These are phyloP conservation scores for Tieghemostelium lacteum DNA, from an alignment of 78 protist species.

Conservation along the genomic window DNA sequence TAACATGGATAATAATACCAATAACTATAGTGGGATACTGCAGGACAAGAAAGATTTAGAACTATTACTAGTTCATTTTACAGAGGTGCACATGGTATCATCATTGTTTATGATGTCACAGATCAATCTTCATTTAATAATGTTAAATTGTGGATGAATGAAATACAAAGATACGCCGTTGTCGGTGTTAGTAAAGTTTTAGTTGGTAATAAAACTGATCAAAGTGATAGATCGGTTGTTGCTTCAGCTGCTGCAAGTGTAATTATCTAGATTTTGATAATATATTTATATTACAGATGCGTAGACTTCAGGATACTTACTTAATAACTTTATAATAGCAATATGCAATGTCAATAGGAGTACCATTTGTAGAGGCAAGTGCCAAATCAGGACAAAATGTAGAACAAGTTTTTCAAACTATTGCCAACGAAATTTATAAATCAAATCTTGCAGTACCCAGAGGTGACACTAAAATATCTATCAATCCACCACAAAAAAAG, in stretches of 20 bases:
- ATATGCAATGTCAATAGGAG: conserved; percentile 92
- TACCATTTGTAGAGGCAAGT: conserved; percentile 98
- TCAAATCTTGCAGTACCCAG: conserved; percentile 1
- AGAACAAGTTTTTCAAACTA: conserved; percentile 97
- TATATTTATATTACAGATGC: background rate
- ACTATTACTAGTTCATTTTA: conserved; percentile 86
- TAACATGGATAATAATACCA: too few species aligned
- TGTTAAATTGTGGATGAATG: conserved; percentile 72
- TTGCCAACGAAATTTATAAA: conserved; percentile 93
- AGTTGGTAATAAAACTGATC: conserved; percentile 78
- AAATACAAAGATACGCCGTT: conserved; percentile 71
- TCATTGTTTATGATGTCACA: conserved; percentile 76
- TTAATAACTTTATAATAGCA: conserved; percentile 6
- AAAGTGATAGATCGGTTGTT: conserved; percentile 48
- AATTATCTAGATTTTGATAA: too few species aligned
- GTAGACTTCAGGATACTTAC: background rate
- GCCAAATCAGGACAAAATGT: conserved; percentile 98
- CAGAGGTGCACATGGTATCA: conserved; percentile 80
- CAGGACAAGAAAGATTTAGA: conserved; percentile 91
- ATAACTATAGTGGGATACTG: conserved; percentile 86
- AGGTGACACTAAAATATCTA: background rate
- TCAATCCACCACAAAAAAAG: background rate
- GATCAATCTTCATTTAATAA: conserved; percentile 50
- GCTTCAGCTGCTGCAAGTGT: conserved; percentile 19
- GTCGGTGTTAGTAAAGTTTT: conserved; percentile 63